Conservation (phyloP, 495 filamentous ascomycete species). For the Penicillium turbatum region DNA sequence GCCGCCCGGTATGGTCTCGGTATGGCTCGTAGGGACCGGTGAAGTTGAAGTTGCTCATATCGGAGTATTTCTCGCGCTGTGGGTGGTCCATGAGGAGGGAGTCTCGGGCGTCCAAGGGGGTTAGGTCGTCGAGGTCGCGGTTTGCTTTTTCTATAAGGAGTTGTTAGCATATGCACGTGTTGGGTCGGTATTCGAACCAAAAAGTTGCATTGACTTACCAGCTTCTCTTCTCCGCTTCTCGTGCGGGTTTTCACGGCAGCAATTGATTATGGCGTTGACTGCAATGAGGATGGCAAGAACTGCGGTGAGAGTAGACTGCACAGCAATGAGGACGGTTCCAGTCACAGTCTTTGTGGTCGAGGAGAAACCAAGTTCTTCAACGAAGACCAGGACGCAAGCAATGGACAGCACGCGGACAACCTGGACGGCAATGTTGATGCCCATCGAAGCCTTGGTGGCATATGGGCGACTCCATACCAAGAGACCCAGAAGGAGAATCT, state of each 20-base stretch:
- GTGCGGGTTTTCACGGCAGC: slow-evolving; percentile 85
- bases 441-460: slow-evolving; percentile 76
- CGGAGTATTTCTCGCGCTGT: slow-evolving; percentile 36
- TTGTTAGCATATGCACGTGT: slow-evolving; percentile 12
- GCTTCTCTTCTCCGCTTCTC: slow-evolving; percentile 77
- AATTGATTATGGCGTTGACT: slow-evolving; percentile 80
- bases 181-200: background rate
- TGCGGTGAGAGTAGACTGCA: slow-evolving; percentile 81
- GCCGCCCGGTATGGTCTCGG: slow-evolving; percentile 34
- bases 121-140: slow-evolving; percentile 80
- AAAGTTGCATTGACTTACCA: slow-evolving; percentile 50
- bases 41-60: slow-evolving; percentile 49
- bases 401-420: slow-evolving; percentile 91
- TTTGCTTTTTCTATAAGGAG: slow-evolving; percentile 64
- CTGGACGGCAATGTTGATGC: slow-evolving; percentile 92
- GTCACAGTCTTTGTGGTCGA: slow-evolving; percentile 95
- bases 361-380: slow-evolving; percentile 83
- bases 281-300: slow-evolving; percentile 84
- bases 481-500: slow-evolving; percentile 64
- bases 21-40: slow-evolving; percentile 43
- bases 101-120: slow-evolving; percentile 84
- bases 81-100: slow-evolving; percentile 69
- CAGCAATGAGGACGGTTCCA: slow-evolving; percentile 81
- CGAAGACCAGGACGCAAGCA: slow-evolving; percentile 85
- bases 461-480: slow-evolving; percentile 84